Base-by-base conservation (phyloP, 2,329 filamentous ascomycete genomes). In the Malbranchea zuffiana region DNA sequence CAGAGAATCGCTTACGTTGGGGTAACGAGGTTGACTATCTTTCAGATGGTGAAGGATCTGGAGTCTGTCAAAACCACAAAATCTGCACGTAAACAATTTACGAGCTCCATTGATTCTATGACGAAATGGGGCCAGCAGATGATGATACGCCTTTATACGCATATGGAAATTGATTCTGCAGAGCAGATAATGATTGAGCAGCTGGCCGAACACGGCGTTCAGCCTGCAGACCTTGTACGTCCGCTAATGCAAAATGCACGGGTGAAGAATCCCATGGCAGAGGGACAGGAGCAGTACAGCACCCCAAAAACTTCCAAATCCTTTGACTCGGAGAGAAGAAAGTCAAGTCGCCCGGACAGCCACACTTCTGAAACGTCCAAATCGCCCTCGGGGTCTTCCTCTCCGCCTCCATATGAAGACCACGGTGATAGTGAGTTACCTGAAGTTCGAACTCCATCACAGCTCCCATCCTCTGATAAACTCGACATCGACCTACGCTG, bases 151-250 rank as follows among this genome's bases (percentile, higher is more conserved):
- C 59, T 98, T 8, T 98, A 96, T 57, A 68, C 76, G 8, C 90
- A 98, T 60, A 98, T 98, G 90, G 90, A 98, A 42, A 92, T 98
- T 51, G 86, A 79, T 52, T 68, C 80, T 21, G 59, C 61, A 41
- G 90, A 98, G 61, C 90, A 98, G 65, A 69, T 98, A 57, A 98
- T 98, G 90, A 95, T 98, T 48, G 90, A 98, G 63, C 90, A 98
- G 60, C 69, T 98, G 41, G 80, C 83, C 8, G 82, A 90, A 40
- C 90, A 98, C 61, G 90, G 88, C 3, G 86, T 98, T 5, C 69
- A 85, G 44, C 80, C 90, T 0, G 67, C 69, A 29, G 90, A 98
- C 56, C 67, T 98, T 40, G 87, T 85, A 0, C 80, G 83, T 0
- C 75, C 83, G 0, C 68, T 98, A 29, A 93, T 93, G 79, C 78